phyloP scores from a whole-genome alignment of 768 basidiomycete genomes.

The Lanmaoa rubissima region DNA sequence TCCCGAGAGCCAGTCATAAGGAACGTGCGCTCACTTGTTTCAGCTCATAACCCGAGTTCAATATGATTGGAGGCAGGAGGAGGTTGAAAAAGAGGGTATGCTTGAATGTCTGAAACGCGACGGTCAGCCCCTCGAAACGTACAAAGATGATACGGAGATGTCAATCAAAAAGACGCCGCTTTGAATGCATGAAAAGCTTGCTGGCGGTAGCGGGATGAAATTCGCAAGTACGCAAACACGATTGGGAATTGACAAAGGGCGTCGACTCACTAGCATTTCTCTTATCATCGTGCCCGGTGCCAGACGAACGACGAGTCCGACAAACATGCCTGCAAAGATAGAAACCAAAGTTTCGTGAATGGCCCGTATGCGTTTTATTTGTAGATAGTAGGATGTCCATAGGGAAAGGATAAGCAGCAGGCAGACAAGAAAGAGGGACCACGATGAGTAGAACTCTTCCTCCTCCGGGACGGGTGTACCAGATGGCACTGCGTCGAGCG shows the following conservation, averaged over 20 bases:
- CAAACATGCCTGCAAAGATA: conserved; percentile 94
- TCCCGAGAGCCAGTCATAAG: background rate
- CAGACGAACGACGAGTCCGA: conserved; percentile 86
- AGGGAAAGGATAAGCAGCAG: conserved; percentile 90
- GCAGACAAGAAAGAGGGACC: conserved; percentile 93
- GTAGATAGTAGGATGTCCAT: conserved; percentile 96
- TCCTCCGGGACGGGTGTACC: conserved; percentile 54
- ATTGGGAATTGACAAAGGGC: background rate
- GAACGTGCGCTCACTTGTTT: conserved; percentile 65
- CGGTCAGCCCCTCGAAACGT: conserved; percentile 7
- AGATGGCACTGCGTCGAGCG: conserved; percentile 26
- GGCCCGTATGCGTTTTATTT: conserved; percentile 93
- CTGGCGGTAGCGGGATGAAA: background rate
- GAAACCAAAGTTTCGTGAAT: conserved; percentile 96
- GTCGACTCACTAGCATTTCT: conserved; percentile 89
- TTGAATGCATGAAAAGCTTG: background rate
- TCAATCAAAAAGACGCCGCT: background rate
- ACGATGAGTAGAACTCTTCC: conserved; percentile 89
- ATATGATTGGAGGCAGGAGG: conserved; percentile 95
- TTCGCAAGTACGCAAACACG: background rate
- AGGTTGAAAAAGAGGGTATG: conserved; percentile 98
- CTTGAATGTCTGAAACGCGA: conserved; percentile 73
- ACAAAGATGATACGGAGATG: background rate
- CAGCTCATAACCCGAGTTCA: conserved; percentile 97
- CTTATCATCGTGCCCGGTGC: conserved; percentile 92